Evolutionary conservation across 306 rosid genomes (phyloP), one percentile per base, ranked within the genome.

Genomic region (Cucurbita ficifolia): DNA sequence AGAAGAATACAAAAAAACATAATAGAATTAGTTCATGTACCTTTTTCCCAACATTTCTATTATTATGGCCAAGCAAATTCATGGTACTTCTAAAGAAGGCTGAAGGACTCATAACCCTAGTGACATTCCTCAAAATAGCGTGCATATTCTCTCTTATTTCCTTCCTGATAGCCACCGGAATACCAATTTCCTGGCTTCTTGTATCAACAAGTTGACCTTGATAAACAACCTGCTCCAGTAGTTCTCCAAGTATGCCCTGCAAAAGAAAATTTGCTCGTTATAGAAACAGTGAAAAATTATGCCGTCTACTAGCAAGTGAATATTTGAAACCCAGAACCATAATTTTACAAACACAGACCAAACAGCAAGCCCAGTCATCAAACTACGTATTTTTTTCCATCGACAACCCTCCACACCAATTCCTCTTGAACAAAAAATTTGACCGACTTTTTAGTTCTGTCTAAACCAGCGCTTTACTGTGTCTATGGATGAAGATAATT

Each of bases 161-260:
- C 83, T 83, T 90, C 82, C 79, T 88, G 71, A 90, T 9, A 57
- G 78, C 57, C 56, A 77, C 79, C 74, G 87, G 82, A 40, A 86
- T 74, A 62, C 57, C 72, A 75, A 73, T 79, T 50, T 82, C 77
- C 76, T 87, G 89, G 81, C 82, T 82, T 54, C 80, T 82, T 59
- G 87, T 80, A 83, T 87, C 90, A 39, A 84, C 86, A 53, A 84
- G 82, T 76, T 93, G 87, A 76, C 81, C 81, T 53, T 86, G 76
- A 73, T 73, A 80, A 79, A 87, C 90, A 62, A 85, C 80, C 78
- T 86, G 85, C 82, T 85, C 90, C 98, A 90, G 82, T 36, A 93
- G 87, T 64, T 84, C 86, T 76, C 82, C 90, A 43, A 93, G 81
- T 6, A 79, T 72, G 36, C 60, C 77, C 98, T 93, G 96, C 49